Evolutionary conservation across 768 basidiomycete genomes (phyloP).

Genomic region (Phallus indusiatus): DNA sequence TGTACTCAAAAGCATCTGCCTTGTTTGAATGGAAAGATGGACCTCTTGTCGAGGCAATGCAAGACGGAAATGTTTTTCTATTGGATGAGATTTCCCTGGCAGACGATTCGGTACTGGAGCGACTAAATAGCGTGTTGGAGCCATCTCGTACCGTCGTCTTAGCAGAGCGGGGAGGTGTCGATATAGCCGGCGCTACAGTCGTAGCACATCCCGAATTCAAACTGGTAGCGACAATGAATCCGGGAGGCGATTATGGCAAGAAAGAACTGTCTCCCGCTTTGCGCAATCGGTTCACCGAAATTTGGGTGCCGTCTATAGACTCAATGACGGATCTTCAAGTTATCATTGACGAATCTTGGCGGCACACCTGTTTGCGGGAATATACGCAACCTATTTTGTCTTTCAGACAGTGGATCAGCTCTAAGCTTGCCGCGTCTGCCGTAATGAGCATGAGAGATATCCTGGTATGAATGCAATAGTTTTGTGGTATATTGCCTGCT

Average conservation of each 20-base stretch:
- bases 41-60: constrained; percentile 92
- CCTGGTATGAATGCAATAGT: constrained; percentile 41
- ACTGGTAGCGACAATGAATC: constrained; percentile 97
- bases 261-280: constrained; percentile 96
- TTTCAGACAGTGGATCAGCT: constrained; percentile 75
- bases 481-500: background rate
- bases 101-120: constrained; percentile 95
- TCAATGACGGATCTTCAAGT: constrained; percentile 62
- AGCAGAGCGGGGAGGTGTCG: constrained; percentile 82
- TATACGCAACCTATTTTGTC: constrained; percentile 60
- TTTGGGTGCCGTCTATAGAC: constrained; percentile 90
- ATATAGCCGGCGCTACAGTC: constrained; percentile 57
- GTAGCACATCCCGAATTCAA: constrained; percentile 65
- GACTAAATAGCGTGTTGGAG: constrained; percentile 96
- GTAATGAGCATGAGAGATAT: constrained; percentile 80
- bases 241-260: constrained; percentile 98
- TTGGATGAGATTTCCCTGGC: constrained; percentile 96
- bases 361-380: constrained; percentile 35
- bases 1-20: constrained; percentile 24
- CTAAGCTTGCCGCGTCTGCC: constrained; percentile 48
- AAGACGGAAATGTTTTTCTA: constrained; percentile 70
- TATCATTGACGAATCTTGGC: constrained; percentile 70
- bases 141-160: constrained; percentile 80
- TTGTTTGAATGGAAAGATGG: constrained; percentile 98
- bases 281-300: constrained; percentile 96